Base-by-base conservation (phyloP, 768 basidiomycete genomes). In the Sistotremastrum suecicum region DNA sequence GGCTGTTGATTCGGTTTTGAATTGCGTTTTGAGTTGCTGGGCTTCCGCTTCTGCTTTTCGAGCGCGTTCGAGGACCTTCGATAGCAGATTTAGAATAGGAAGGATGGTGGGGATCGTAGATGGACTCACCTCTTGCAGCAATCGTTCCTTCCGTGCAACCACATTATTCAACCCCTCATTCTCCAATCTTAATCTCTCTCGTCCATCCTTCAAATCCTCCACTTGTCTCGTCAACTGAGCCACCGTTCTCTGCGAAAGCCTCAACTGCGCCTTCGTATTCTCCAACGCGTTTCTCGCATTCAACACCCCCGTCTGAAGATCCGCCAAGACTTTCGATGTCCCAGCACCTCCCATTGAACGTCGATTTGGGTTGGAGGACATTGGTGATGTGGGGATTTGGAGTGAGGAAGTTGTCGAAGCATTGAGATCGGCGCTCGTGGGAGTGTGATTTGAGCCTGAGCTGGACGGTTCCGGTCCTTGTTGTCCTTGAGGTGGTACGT, bases 101-200 rank as follows among this genome's bases (percentile, higher is more conserved):
- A n/a, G n/a, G n/a, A n/a, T n/a, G n/a, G n/a, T n/a, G 29, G 3
- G 43, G 40, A 48, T 12, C 46, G 8, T 10, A n/a, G n/a, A 43
- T n/a, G 20, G 20, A 54, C 66, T 47, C 51, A 84, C 83, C 69
- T 92, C 89, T 63, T 91, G 89, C 50, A 89, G 61, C 45, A 90
- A 54, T 51, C 89, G 70, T 63, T 92, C 89, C 59, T 91, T 91
- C 48, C 89, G 69, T 31, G 85, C 76, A 28, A 92, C 83, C 11
- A 90, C 87, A 50, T 87, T 86, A 55, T 88, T 88, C 53, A 91
- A 60, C 3, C 82, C 83, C 57, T 91, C 89, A 54, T 88, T 91
- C 63, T 92, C 89, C 42, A 87, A 57, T 47, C 86, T 63, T 51
- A 90, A 62, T 41, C 89, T 68, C 60, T 92, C 89, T 51, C 87